Base-by-base conservation (phyloP, 129 eudicot genomes). In the Pittosporum tobira region DNA sequence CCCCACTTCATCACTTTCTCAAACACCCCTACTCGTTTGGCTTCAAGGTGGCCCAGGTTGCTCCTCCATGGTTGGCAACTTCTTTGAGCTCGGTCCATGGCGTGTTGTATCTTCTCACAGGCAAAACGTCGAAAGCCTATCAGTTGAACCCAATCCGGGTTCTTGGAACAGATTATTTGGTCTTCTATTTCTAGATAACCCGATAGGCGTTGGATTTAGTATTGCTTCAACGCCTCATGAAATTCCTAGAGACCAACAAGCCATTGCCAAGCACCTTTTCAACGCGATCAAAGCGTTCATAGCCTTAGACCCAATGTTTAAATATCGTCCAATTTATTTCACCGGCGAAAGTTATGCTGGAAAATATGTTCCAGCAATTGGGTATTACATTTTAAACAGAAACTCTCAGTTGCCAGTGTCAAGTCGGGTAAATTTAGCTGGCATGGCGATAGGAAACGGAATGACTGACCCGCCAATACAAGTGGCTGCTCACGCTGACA, bases 41-140 rank as follows among this genome's bases (percentile, higher is more conserved):
- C 91, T 87, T 47, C 93, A 87, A 72, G 88, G 88, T 1, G 91
- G 95, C 13, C 95, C 88, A 0, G 88, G 93, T 1, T 87, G 93
- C 69, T 87, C 95, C 14, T 82, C 93, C 76, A 77, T 79, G 85
- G 21, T 74, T 12, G 91, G 73, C 28, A 86, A 86, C 68, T 82
- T 73, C 46, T 66, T 38, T 59, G 84, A 78, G 58, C 67, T 85
- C 5, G 89, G 87, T 11, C 95, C 87, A 0, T 86, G 78, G 79
- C 68, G 62, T 0, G 66, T 78, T 0, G 61, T 64, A 2, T 50
- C 82, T 43, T 64, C 75, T 42, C 19, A 19, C 28, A 23, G 48
- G 49, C 66, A 67, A 6, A 70, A 46, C 46, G 43, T 61, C 72
- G 40, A 77, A 67, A 58, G 71, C 24, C 59, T 81, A 1, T 19